Percentiles rank a stretch among this genome's conserved stretches.
These are phyloP conservation scores for Paecilomyces niveus DNA, from an alignment of 2,329 filamentous ascomycete genomes.

Conservation along the genomic window DNA sequence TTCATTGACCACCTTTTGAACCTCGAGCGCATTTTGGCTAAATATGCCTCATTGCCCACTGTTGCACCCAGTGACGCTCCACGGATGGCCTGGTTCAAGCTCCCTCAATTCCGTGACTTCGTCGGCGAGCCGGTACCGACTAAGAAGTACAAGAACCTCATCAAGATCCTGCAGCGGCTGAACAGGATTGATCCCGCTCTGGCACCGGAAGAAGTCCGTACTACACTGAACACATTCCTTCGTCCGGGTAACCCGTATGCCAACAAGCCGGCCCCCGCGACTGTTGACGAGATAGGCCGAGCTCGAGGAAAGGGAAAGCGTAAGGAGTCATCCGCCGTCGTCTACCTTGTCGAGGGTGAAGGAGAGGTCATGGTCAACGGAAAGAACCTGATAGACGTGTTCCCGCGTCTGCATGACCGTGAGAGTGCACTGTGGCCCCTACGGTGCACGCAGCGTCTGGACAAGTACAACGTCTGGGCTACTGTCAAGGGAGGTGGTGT, in stretches of 20 bases:
- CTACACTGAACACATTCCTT: conserved; percentile 63
- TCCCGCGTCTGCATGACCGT: conserved; percentile 83
- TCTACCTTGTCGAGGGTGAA: conserved; percentile 84
- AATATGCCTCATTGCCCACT: conserved; percentile 66
- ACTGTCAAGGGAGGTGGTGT: conserved; percentile 77
- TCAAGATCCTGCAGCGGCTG: conserved; percentile 69
- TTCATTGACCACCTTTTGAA: conserved; percentile 80
- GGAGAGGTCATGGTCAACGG: conserved; percentile 89
- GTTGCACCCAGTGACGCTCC: conserved; percentile 60
- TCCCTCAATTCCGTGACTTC: conserved; percentile 65
- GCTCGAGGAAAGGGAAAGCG: conserved; percentile 75
- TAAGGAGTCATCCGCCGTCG: conserved; percentile 79
- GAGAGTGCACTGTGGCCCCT: conserved; percentile 92
- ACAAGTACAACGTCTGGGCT: conserved; percentile 97
- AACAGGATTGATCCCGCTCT: conserved; percentile 78
- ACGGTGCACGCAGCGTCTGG: conserved; percentile 70
- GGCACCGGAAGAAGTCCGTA: conserved; percentile 61
- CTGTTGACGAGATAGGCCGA: conserved; percentile 69
- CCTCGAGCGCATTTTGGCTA: conserved; percentile 64
- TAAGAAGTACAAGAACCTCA: conserved; percentile 69
- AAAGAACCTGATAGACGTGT: conserved; percentile 71
- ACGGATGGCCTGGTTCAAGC: conserved; percentile 71
- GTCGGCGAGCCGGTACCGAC: conserved; percentile 67
- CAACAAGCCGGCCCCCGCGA: conserved; percentile 53
- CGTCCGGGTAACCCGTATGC: conserved; percentile 65